Evolutionary conservation across 2,329 filamentous ascomycete genomes (phyloP).

Genomic region (Furcasterigmium furcatum): DNA sequence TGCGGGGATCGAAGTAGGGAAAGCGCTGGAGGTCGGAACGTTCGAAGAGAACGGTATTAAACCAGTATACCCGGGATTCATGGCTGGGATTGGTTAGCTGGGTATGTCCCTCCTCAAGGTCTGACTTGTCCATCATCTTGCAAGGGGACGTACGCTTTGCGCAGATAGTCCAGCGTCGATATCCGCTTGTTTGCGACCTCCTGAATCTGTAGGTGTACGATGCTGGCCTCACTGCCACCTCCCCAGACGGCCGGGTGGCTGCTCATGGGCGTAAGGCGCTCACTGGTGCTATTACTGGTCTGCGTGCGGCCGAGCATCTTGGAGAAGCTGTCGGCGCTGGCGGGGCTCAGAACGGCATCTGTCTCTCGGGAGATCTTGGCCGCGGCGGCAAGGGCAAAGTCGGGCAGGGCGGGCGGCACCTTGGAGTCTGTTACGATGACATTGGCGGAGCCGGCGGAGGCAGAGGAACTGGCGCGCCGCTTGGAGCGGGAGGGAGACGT

Average conservation of each 20-base stretch:
- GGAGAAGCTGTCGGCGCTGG: conserved; percentile 30
- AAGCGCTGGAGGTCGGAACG: conserved; percentile 75
- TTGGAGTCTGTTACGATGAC: conserved; percentile 40
- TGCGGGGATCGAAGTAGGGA: conserved; percentile 80
- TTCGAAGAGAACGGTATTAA: conserved; percentile 93
- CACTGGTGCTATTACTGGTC: conserved; percentile 25
- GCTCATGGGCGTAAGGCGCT: conserved; percentile 22
- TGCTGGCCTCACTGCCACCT: conserved; percentile 35
- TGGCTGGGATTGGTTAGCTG: conserved; percentile 64
- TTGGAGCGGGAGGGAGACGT: conserved; percentile 27
- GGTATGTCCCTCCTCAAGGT: no score
- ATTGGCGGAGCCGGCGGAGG: conserved; percentile 34
- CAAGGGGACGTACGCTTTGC: conserved; percentile 88
- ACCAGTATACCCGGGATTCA: conserved; percentile 94
- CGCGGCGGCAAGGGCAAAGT: conserved; percentile 48
- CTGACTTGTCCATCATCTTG: no score
- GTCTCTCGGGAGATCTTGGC: conserved; percentile 35
- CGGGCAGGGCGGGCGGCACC: conserved; percentile 50
- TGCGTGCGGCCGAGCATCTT: conserved; percentile 42
- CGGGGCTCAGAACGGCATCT: conserved; percentile 21
- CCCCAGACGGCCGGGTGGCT: conserved; percentile 25
- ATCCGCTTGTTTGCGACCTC: conserved; percentile 90
- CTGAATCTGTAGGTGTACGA: conserved; percentile 65
- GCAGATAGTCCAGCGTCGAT: conserved; percentile 87
- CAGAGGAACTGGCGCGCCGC: conserved; percentile 38